Base-by-base conservation (phyloP, 2,329 filamentous ascomycete species). In the Penicillium fuscoglaucum region DNA sequence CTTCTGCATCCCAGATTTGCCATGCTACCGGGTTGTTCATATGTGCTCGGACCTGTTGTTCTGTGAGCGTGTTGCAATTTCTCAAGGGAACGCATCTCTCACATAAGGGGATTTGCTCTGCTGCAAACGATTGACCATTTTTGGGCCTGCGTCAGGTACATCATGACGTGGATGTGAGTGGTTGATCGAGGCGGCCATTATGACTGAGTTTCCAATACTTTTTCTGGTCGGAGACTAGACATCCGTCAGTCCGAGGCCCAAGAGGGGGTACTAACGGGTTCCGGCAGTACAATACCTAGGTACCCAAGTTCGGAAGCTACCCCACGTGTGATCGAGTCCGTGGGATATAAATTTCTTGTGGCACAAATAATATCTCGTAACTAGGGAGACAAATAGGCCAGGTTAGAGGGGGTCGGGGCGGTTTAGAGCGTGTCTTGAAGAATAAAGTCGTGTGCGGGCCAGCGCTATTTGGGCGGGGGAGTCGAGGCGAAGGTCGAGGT, bases 1-100 rank as follows among this genome's bases (percentile, higher is more conserved):
- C 86, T 69, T 92, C 87, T 24, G 88, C 82, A 65, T 89, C 89
- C 82, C 96, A 90, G 59, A 91, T 81, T 80, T 99, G 95, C 95
- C 95, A 99, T 68, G 88, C 87, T 39, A 98, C 93, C 1, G 88
- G 87, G 73, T 96, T 96, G 66, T 89, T 81, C 73, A 87, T 85
- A 72, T 96, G 91, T 49, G 83, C 86, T 57, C 87, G 86, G 44
- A 93, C 85, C 83, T 86, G 61, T 45, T 29, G 13, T 19, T 26
- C 15, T 21, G 55, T 68, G 57, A 69, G 68, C 56, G 6, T 52
- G 45, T 39, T 24, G 41, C 28, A n/a, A n/a, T 35, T 31, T 58
- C 29, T 35, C 17, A n/a, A 31, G 35, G 47, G 31, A 37, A 24
- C 13, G 24, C 39, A n/a, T 52, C 33, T 37, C 80, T 76, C 70